Evolutionary conservation across 352 stramenopile species (phyloP).

Genomic region (Hyaloperonospora brassicae): DNA sequence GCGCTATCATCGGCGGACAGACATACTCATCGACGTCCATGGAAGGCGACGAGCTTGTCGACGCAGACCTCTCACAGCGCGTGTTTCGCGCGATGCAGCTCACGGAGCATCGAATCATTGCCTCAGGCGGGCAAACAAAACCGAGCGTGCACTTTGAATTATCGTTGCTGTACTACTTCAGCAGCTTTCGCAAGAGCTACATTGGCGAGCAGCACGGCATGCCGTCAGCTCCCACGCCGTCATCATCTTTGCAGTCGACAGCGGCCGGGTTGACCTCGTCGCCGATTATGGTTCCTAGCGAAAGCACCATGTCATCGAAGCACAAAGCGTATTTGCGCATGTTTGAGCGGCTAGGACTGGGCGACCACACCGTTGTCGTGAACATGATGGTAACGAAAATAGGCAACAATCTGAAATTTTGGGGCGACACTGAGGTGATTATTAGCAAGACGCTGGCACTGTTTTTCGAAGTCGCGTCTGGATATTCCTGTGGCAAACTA

Average conservation of each 20-base stretch:
- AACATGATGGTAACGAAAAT: constrained; percentile 99
- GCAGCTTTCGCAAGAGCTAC: constrained; percentile 89
- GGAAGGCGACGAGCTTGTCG: constrained; percentile 92
- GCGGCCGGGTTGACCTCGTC: constrained; percentile 29
- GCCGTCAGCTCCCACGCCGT: constrained; percentile 61
- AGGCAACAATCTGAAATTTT: constrained; percentile 98
- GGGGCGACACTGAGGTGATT: constrained; percentile 93
- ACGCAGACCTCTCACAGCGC: constrained; percentile 92
- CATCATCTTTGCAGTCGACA: constrained; percentile 35
- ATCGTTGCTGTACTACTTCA: constrained; percentile 95
- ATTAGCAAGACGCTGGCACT: constrained; percentile 94
- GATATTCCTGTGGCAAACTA: constrained; percentile 96
- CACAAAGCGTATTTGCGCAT: constrained; percentile 95
- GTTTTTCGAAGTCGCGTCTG: constrained; percentile 95
- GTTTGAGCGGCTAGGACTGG: constrained; percentile 96
- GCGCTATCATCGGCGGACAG: constrained; percentile 93
- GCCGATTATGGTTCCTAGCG: constrained; percentile 75
- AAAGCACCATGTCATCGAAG: constrained; percentile 81
- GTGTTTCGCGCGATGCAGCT: constrained; percentile 94
- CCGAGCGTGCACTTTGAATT: constrained; percentile 92
- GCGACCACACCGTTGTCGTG: constrained; percentile 94
- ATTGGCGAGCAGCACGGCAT: constrained; percentile 88
- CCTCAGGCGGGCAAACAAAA: constrained; percentile 68
- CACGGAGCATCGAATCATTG: constrained; percentile 92
- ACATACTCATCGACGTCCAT: constrained; percentile 88